Conservation (phyloP, 106 monocot genomes). For the Gastrodia elata region DNA sequence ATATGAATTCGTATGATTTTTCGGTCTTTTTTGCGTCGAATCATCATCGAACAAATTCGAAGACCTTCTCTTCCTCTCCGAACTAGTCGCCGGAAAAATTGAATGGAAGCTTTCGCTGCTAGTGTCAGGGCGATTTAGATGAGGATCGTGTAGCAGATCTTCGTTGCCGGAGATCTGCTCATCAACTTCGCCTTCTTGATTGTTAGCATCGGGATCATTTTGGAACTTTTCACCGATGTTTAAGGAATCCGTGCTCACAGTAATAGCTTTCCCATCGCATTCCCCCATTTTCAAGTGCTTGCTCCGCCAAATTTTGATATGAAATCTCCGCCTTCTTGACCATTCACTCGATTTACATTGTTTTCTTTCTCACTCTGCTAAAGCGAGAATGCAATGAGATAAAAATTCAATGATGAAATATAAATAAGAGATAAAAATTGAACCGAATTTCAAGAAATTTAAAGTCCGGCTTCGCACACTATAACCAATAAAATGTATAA, state of each 20-base stretch:
- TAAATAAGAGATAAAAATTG: too few species aligned
- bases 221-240: neutral
- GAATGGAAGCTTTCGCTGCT: neutral
- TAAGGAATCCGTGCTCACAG: neutral
- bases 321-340: neutral
- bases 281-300: neutral
- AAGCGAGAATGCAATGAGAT: too few species aligned
- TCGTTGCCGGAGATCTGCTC: neutral
- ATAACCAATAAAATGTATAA: too few species aligned
- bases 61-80: constrained; percentile 5
- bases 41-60: constrained; percentile 1
- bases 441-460: too few species aligned
- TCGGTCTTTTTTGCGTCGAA: neutral
- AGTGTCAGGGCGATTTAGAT: neutral
- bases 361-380: too few species aligned
- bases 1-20: neutral
- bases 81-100: neutral
- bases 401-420: too few species aligned
- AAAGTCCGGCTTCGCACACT: too few species aligned
- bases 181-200: neutral
- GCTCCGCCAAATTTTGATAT: neutral
- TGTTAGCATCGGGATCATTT: neutral
- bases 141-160: neutral
- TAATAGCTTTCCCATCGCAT: neutral
- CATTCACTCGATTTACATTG: too few species aligned